Conservation (phyloP, 345 rosid genomes). For the Cardiospermum halicacabum region DNA sequence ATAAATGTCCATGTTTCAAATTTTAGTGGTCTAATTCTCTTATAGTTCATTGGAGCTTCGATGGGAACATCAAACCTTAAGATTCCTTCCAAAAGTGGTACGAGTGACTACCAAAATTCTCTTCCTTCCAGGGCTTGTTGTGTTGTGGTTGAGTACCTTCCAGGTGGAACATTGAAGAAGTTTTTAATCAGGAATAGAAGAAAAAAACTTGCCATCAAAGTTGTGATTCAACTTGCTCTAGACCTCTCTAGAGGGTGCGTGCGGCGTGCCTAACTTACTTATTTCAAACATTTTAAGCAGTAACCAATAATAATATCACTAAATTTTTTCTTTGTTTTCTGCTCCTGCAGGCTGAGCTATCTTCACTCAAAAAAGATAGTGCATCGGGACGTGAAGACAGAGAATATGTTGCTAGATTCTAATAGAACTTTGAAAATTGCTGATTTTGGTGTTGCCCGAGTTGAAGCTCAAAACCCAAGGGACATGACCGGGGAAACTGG, state of each 20-base stretch:
- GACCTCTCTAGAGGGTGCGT: conserved; percentile 80
- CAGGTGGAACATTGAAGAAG: conserved; percentile 70
- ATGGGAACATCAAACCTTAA: conserved; percentile 82
- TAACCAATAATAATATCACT: neutral
- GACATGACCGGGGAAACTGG: conserved; percentile 94
- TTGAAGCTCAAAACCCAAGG: conserved; percentile 84
- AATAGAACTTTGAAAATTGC: conserved; percentile 65
- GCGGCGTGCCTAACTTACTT: neutral
- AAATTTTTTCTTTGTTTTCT: neutral
- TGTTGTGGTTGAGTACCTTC: conserved; percentile 74
- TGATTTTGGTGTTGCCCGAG: conserved; percentile 85
- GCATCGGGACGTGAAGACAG: conserved; percentile 78
- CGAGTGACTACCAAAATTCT: conserved; percentile 35
- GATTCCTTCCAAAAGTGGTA: conserved; percentile 37
- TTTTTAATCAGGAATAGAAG: conserved; percentile 59
- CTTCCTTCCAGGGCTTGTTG: conserved; percentile 72
- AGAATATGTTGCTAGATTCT: conserved; percentile 70
- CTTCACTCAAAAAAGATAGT: conserved; percentile 76
- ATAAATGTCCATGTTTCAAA: neutral
- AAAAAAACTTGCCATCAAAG: conserved; percentile 57
- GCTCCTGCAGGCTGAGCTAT: conserved; percentile 54
- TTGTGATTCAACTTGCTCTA: conserved; percentile 67
- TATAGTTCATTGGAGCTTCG: conserved; percentile 77
- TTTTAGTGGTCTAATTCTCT: conserved; percentile 7
- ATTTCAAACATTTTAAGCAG: neutral